Evolutionary conservation across 768 basidiomycete genomes (phyloP).

Genomic region (Boletus pseudo-olivaceus): DNA sequence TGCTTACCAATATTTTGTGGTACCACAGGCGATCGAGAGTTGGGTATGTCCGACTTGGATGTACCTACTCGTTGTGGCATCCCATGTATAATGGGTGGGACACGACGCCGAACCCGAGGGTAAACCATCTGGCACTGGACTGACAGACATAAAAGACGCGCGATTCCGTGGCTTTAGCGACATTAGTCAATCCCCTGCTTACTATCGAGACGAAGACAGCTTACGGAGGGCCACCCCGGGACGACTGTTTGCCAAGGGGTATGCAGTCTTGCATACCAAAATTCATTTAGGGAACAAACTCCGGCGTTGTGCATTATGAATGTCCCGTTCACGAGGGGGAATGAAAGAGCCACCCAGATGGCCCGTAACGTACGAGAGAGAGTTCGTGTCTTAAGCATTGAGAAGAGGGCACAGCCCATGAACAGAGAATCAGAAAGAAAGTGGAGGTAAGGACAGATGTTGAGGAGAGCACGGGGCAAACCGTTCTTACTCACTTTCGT

Average conservation of each 20-base stretch:
- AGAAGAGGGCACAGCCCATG: constrained; percentile 7
- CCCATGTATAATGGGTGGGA: constrained; percentile 8
- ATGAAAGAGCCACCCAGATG: constrained; percentile 8
- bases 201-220: not conserved
- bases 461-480: not conserved
- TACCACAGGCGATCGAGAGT: not conserved
- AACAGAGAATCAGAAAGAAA: not conserved
- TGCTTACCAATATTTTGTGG: constrained; percentile 13
- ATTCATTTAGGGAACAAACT: constrained; percentile 14
- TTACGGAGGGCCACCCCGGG: constrained; percentile 13
- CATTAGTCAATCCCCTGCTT: not conserved
- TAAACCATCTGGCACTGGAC: not conserved
- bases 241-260: constrained; percentile 1
- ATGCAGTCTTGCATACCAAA: constrained; percentile 14
- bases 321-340: constrained; percentile 5
- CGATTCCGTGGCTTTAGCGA: constrained; percentile 5
- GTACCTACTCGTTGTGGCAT: not conserved
- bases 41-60: not conserved
- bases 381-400: not conserved
- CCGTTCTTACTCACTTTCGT: constrained; percentile 3
- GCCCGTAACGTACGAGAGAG: not conserved
- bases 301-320: constrained; percentile 5
- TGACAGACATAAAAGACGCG: constrained; percentile 11
- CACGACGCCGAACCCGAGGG: constrained; percentile 1
- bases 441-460: not conserved